Base-by-base conservation (phyloP, 208 protist species). In the Vickermania ingenoplastis region DNA sequence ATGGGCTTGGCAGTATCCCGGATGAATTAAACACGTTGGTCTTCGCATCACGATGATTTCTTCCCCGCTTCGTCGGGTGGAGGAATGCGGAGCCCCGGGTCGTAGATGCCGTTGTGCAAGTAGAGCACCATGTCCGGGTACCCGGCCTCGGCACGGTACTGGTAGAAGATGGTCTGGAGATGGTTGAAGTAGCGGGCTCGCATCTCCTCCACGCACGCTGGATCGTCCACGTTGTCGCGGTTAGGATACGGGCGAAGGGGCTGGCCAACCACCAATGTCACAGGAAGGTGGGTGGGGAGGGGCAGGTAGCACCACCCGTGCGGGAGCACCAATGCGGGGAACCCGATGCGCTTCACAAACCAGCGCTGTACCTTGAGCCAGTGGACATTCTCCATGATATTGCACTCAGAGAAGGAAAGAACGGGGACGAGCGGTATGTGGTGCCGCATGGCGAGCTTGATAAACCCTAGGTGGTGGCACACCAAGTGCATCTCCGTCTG, bases 401-500 rank as follows among this genome's bases (percentile, higher is more conserved):
- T 81, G 41, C 60, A 62, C 59, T 91, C 84, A 0, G 73, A 70
- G 61, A 91, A 89, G 55, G 64, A 84, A 22, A 89, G 41, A 22
- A 91, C 51, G 1, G 84, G 84, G 26, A 86, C 81, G 14, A 88
- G 62, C 21, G 80, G 75, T 0, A 85, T 69, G 4, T 63, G 51
- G 59, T 86, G 56, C 41, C 63, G 59, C 59, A 91, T 26, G 11
- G 84, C 84, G 21, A 91, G 2, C 3, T 66, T 41, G 24, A 91
- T 31, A 61, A 91, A 91, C 11, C 84, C 84, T 21, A 74, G 67
- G 68, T 86, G 84, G 50, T 89, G 72, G 51, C 69, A 76, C 17
- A 88, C 78, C 24, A 86, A 62, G 62, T 82, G 75, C 78, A 89
- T 83, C 50, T 79, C 79, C n/a, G 57, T 81, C 17, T 71, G 53